Percentiles rank a stretch among this genome's conserved stretches.
phyloP scores from a whole-genome alignment of 2,329 filamentous ascomycete species.

The Herpomyces periplanetae region DNA sequence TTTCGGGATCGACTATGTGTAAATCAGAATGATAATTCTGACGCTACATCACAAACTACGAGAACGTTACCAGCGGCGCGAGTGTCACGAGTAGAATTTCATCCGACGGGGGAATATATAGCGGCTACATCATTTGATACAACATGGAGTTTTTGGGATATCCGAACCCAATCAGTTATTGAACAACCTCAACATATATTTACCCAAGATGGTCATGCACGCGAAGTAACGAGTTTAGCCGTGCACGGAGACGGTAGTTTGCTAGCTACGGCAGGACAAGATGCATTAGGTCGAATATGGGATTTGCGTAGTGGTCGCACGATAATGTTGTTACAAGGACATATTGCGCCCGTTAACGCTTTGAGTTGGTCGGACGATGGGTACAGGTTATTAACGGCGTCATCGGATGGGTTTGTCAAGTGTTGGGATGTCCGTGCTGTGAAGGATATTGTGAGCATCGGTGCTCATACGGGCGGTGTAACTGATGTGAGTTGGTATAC shows the following conservation, averaged over 20 bases:
- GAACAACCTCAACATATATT: neutral
- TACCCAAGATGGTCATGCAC: constrained; percentile 55
- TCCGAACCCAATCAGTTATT: neutral
- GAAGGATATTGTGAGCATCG: constrained; percentile 39
- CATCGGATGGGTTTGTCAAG: constrained; percentile 76
- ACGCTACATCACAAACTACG: neutral
- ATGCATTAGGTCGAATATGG: constrained; percentile 84
- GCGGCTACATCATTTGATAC: constrained; percentile 84
- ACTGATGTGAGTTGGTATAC: constrained; percentile 73
- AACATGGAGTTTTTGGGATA: constrained; percentile 62
- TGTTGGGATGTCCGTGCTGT: constrained; percentile 92
- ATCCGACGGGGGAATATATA: constrained; percentile 56
- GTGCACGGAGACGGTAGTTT: constrained; percentile 77
- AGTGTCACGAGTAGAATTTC: constrained; percentile 70
- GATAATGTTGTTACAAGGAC: constrained; percentile 73
- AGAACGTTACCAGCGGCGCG: neutral
- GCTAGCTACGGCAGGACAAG: constrained; percentile 57
- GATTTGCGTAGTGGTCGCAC: constrained; percentile 67
- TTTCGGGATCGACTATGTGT: constrained; percentile 37
- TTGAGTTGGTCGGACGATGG: constrained; percentile 75
- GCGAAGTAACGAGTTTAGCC: constrained; percentile 56
- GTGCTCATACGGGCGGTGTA: constrained; percentile 61
- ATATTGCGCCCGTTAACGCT: constrained; percentile 70
- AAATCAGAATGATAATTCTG: constrained; percentile 21
- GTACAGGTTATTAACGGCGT: constrained; percentile 63